phyloP scores from a whole-genome alignment of 345 rosid species.

The Melaleuca quinquenervia region DNA sequence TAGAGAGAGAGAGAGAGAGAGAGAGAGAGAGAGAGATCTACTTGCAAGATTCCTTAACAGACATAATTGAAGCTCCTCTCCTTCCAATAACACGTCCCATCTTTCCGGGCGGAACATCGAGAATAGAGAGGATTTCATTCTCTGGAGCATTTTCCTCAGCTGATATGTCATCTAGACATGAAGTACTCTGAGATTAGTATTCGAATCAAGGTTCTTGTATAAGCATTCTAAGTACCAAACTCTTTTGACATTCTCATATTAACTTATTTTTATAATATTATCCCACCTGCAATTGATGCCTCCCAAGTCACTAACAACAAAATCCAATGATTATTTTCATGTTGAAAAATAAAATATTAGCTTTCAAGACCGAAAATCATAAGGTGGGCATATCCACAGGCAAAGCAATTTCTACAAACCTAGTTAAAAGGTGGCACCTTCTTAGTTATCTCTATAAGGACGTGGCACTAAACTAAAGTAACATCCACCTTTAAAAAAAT shows the following conservation, averaged over 20 bases:
- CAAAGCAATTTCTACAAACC: neutral
- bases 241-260: neutral
- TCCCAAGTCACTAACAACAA: neutral
- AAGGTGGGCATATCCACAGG: neutral
- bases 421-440: neutral
- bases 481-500: neutral
- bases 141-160: constrained; percentile 37
- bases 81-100: constrained; percentile 92
- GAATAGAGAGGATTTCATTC: constrained; percentile 74
- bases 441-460: neutral
- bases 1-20: neutral
- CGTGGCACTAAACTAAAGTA: neutral
- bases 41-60: constrained; percentile 87
- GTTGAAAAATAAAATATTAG: neutral
- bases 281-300: neutral
- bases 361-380: neutral
- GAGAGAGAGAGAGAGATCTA: constrained; percentile 14
- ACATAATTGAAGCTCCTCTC: constrained; percentile 69
- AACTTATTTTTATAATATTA: neutral
- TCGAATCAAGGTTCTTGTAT: neutral
- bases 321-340: neutral
- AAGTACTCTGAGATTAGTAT: neutral
- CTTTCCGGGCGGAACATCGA: constrained; percentile 77
- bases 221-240: neutral
- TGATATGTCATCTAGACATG: constrained; percentile 32